Conservation (phyloP, 345 rosid species). For the Raphanus sativus region DNA sequence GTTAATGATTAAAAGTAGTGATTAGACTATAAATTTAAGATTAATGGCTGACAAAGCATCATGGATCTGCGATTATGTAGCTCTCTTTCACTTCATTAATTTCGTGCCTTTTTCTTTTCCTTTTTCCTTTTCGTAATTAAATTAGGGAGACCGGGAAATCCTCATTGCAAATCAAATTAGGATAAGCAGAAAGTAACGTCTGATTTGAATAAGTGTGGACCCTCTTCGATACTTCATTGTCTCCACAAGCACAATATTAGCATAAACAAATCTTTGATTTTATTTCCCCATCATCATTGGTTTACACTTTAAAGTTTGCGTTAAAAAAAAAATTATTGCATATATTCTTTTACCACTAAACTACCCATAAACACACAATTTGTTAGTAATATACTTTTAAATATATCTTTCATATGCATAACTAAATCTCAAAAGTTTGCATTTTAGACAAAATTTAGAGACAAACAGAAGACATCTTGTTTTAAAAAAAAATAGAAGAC, state of each 20-base stretch:
- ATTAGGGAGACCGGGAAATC: slow-evolving; percentile 19
- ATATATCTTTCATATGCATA: background rate
- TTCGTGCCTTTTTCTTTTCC: background rate
- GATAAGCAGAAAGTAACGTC: slow-evolving; percentile 20
- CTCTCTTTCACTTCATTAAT: slow-evolving; percentile 12
- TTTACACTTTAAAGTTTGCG: slow-evolving; percentile 19
- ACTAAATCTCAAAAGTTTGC: background rate
- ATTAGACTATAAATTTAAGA: slow-evolving; percentile 3
- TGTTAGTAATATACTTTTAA: background rate
- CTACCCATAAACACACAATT: background rate
- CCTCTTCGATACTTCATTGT: slow-evolving; percentile 31
- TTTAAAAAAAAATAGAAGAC: background rate
- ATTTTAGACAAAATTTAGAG: background rate
- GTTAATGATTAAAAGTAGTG: slow-evolving; percentile 8
- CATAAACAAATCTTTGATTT: slow-evolving; percentile 24
- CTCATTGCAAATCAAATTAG: slow-evolving; percentile 9
- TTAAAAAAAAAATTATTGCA: slow-evolving; percentile 9
- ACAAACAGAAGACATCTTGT: no score
- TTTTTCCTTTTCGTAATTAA: slow-evolving; percentile 7
- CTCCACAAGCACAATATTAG: slow-evolving; percentile 24
- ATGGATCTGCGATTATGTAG: slow-evolving; percentile 32
- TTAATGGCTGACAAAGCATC: slow-evolving; percentile 38
- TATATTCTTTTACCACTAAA: slow-evolving; percentile 15
- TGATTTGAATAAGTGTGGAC: slow-evolving; percentile 26
- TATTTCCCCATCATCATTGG: slow-evolving; percentile 19